Conservation (phyloP, 2,329 filamentous ascomycete species). For the Botrytis pseudocinerea region DNA sequence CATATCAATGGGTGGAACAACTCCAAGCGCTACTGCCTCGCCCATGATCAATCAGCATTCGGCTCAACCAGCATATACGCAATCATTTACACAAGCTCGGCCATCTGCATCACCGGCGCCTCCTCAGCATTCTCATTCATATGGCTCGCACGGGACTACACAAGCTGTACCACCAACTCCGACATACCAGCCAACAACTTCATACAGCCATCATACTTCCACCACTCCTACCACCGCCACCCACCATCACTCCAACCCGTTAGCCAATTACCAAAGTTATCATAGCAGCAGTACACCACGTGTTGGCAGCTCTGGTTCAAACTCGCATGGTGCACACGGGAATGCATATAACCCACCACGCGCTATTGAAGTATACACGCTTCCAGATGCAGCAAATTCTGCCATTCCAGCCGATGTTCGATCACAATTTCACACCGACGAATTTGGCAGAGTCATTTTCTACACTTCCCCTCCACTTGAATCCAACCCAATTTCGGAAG, state of each 20-base stretch:
- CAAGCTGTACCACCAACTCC: conserved; percentile 34
- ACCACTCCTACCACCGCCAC: conserved; percentile 31
- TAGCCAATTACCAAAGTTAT: conserved; percentile 34
- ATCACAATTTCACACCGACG: conserved; percentile 65
- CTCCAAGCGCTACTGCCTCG: conserved; percentile 29
- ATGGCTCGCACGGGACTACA: conserved; percentile 35
- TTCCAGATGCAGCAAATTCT: conserved; percentile 63
- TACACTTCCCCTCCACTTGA: conserved; percentile 66
- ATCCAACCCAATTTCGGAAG: conserved; percentile 34
- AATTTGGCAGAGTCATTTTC: conserved; percentile 64
- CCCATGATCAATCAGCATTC: conserved; percentile 36
- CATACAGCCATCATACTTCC: conserved; percentile 30
- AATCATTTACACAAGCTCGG: conserved; percentile 37
- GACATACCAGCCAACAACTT: conserved; percentile 32
- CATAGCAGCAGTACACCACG: conserved; percentile 31
- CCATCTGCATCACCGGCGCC: conserved; percentile 38
- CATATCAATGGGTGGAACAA: conserved; percentile 34
- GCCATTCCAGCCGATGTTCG: conserved; percentile 65
- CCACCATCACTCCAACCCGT: conserved; percentile 34
- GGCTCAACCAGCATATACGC: conserved; percentile 34
- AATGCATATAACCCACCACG: conserved; percentile 59
- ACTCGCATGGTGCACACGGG: conserved; percentile 28
- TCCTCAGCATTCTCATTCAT: conserved; percentile 37
- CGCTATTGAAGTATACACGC: conserved; percentile 62
- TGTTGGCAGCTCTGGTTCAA: conserved; percentile 25